Base-by-base conservation (phyloP, 768 basidiomycete genomes). In the Suillus decipiens region DNA sequence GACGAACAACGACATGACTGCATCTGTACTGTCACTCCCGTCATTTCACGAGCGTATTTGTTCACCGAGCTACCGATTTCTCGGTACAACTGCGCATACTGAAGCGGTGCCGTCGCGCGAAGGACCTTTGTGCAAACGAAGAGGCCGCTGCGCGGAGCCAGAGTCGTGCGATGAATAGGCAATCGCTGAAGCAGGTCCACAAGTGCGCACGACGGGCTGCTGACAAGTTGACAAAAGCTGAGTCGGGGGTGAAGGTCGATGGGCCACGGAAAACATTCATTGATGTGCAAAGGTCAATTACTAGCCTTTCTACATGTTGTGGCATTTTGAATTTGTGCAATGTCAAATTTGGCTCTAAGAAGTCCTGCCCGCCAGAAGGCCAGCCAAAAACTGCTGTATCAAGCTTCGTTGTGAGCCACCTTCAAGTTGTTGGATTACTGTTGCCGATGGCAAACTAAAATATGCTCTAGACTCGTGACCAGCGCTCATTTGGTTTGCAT, bases 141-240 rank as follows among this genome's bases (percentile, higher is more conserved):
- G 79, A 80, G 7, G 79, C 74, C 0, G 81, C 82, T 5, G 81
- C 81, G 14, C 70, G 71, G 63, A 77, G 82, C 61, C 89, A 89
- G 71, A 67, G 64, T 28, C 69, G 70, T 3, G 88, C 89, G 15
- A 66, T 92, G 64, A 85, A 80, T 61, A 76, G 89, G 64, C 81
- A 78, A 68, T 76, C 80, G 66, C 67, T 90, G 68, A 91, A 90
- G 77, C 82, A 77, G 70, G 88, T 86, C 51, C 82, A 84, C 55
- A 92, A 90, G 78, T 78, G 79, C 67, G 84, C 82, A 42, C 79
- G 85, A 68, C 86, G 85, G 71, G 81, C 82, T 5, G 81, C 79
- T 45, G 78, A 78, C 41, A 74, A 75, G 59, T 45, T 62, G 14
- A 53, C 42, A 42, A 62, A 61, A 4, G 60, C 43, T 47, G 54